Percentiles rank a stretch among this genome's conserved stretches.
These are phyloP conservation scores for Candida ovalis DNA, from an alignment of 805 yeast genomes.

Conservation along the genomic window DNA sequence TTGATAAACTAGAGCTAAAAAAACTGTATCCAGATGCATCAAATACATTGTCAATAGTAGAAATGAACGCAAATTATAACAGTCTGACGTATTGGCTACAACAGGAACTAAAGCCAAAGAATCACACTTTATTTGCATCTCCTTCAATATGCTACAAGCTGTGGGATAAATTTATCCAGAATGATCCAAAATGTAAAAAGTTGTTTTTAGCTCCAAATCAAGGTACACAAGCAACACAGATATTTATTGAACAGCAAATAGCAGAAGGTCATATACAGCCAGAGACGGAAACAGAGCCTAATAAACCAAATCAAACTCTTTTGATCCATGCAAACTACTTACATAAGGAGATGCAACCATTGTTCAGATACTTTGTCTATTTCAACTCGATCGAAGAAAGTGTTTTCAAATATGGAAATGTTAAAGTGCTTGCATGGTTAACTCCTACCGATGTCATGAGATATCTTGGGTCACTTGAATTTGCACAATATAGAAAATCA, in stretches of 20 bases:
- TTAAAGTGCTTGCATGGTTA: constrained; percentile 69
- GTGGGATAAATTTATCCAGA: constrained; percentile 18
- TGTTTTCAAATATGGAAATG: constrained; percentile 43
- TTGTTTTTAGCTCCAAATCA: constrained; percentile 14
- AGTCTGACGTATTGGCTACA: constrained; percentile 61
- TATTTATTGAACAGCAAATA: constrained; percentile 29
- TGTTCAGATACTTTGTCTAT: constrained; percentile 36
- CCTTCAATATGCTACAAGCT: constrained; percentile 15
- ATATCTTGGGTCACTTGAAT: constrained; percentile 53
- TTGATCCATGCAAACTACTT: constrained; percentile 29
- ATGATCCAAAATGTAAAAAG: constrained; percentile 14
- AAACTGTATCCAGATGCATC: constrained; percentile 33
- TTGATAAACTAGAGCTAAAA: constrained; percentile 44
- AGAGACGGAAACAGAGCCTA: constrained; percentile 16
- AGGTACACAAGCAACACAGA: constrained; percentile 17
- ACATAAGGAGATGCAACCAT: constrained; percentile 53
- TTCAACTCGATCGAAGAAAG: constrained; percentile 28
- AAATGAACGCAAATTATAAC: constrained; percentile 57
- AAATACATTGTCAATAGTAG: constrained; percentile 46
- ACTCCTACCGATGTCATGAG: constrained; percentile 59
- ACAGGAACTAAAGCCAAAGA: constrained; percentile 54
- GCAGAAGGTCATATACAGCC: constrained; percentile 40
- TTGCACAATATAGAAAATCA: constrained; percentile 48
- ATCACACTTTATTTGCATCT: constrained; percentile 51
- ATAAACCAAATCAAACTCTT: constrained; percentile 25